Percentiles rank a stretch among this genome's conserved stretches.
Conservation (phyloP, 1,139 yeast species). For the Zygoascus sp. region DNA sequence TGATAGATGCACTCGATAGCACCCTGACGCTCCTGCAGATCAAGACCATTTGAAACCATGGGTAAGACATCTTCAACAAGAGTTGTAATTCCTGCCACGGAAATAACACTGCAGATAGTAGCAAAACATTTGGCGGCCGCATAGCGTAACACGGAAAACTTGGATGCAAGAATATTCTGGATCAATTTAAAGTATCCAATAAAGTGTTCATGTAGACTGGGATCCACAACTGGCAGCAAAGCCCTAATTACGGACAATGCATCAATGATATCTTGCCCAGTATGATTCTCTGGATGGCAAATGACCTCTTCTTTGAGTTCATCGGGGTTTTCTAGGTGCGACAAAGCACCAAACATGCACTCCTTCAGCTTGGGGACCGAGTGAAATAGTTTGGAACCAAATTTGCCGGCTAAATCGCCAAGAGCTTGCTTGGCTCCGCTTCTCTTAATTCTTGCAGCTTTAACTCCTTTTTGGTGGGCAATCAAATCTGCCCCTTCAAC, state of each 20-base stretch:
- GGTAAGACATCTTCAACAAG: constrained; percentile 79
- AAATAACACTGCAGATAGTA: constrained; percentile 67
- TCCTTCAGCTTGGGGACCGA: constrained; percentile 65
- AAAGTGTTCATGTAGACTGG: constrained; percentile 48
- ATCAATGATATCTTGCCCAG: constrained; percentile 83
- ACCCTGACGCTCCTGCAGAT: constrained; percentile 79
- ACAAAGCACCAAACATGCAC: constrained; percentile 65
- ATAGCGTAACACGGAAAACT: constrained; percentile 76
- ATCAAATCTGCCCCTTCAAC: constrained; percentile 65
- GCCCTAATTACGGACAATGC: constrained; percentile 80
- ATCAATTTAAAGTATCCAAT: constrained; percentile 46
- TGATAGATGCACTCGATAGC: constrained; percentile 90
- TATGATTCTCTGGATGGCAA: constrained; percentile 42
- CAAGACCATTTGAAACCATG: constrained; percentile 74
- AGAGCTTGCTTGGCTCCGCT: constrained; percentile 77
- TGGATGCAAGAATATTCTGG: constrained; percentile 60
- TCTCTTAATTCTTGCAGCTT: constrained; percentile 73
- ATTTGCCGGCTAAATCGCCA: constrained; percentile 45
- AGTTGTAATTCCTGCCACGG: constrained; percentile 70
- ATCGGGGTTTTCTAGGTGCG: constrained; percentile 30
- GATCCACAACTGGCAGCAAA: constrained; percentile 58
- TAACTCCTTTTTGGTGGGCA: constrained; percentile 58
- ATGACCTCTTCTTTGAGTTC: constrained; percentile 35
- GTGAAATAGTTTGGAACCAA: constrained; percentile 52
- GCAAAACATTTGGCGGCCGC: constrained; percentile 91